Percentiles rank a stretch among this genome's conserved stretches.
Evolutionary conservation across 495 filamentous ascomycete genomes (phyloP).

Genomic region (Hyaloscypha finlandica): DNA sequence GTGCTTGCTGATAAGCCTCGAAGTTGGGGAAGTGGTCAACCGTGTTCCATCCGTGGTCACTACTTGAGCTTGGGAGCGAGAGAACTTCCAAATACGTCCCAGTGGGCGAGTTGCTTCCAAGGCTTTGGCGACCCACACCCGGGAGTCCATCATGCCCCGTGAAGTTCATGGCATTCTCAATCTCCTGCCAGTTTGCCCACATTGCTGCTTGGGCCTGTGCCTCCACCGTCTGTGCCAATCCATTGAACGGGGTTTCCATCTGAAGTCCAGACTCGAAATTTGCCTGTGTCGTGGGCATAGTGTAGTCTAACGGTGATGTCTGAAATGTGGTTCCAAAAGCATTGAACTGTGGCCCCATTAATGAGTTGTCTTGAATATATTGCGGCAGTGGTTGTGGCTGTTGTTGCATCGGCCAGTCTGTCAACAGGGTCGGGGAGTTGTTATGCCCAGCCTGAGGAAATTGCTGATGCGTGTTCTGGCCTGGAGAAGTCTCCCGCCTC

Average conservation of each 20-base stretch:
- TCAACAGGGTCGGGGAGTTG: slow-evolving; percentile 46
- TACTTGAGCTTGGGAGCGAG: slow-evolving; percentile 73
- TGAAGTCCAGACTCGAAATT: slow-evolving; percentile 62
- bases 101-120: slow-evolving; percentile 80
- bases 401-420: slow-evolving; percentile 53
- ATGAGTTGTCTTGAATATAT: slow-evolving; percentile 49
- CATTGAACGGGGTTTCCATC: slow-evolving; percentile 62
- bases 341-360: slow-evolving; percentile 49
- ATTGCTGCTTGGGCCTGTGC: slow-evolving; percentile 53
- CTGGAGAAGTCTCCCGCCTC: slow-evolving; percentile 29
- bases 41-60: slow-evolving; percentile 81
- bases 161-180: slow-evolving; percentile 60
- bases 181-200: slow-evolving; percentile 72
- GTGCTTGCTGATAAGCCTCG: slow-evolving; percentile 51
- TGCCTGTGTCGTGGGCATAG: slow-evolving; percentile 67
- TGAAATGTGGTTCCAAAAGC: slow-evolving; percentile 49
- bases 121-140: slow-evolving; percentile 49
- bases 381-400: slow-evolving; percentile 53
- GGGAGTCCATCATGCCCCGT: slow-evolving; percentile 53
- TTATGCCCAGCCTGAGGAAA: slow-evolving; percentile 29
- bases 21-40: slow-evolving; percentile 61
- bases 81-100: slow-evolving; percentile 81
- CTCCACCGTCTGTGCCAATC: slow-evolving; percentile 64
- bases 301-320: slow-evolving; percentile 64
- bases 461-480: slow-evolving; percentile 26